A percentile compares a stretch with the other conserved stretches of the same genome.
Conservation (phyloP, 148 eudicot species). For the Camellia sinensis region DNA sequence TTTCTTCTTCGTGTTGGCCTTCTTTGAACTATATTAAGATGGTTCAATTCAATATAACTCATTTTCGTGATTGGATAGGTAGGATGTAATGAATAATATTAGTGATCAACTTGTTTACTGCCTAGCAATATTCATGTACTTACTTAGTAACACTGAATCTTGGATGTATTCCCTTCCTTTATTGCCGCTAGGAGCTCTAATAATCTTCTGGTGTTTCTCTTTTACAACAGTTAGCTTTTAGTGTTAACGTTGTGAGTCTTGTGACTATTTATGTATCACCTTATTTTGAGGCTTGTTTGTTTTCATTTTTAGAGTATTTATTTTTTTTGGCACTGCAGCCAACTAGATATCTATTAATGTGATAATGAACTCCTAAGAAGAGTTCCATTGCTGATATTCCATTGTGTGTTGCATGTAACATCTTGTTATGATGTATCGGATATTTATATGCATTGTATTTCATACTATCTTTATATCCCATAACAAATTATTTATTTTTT, state of each 20-base stretch:
- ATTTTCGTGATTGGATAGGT: too few relatives aligned
- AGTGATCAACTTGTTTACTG: neutral
- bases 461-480: too few relatives aligned
- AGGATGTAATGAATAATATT: too few relatives aligned
- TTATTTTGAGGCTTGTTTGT: neutral
- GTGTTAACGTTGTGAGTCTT: neutral
- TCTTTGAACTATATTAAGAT: too few relatives aligned
- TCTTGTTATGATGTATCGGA: neutral
- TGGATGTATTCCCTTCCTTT: neutral
- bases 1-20: neutral
- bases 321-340: neutral
- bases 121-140: too few relatives aligned
- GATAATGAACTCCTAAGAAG: neutral
- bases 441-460: neutral
- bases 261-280: neutral
- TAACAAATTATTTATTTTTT: neutral
- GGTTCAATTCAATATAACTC: too few relatives aligned
- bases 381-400: neutral
- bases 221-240: neutral
- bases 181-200: too few relatives aligned
- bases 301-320: too few relatives aligned
- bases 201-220: slow-evolving; percentile 6
- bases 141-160: neutral
- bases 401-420: neutral
- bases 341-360: neutral